phyloP scores from a whole-genome alignment of 805 yeast species.

The Sungouiella blattae region DNA sequence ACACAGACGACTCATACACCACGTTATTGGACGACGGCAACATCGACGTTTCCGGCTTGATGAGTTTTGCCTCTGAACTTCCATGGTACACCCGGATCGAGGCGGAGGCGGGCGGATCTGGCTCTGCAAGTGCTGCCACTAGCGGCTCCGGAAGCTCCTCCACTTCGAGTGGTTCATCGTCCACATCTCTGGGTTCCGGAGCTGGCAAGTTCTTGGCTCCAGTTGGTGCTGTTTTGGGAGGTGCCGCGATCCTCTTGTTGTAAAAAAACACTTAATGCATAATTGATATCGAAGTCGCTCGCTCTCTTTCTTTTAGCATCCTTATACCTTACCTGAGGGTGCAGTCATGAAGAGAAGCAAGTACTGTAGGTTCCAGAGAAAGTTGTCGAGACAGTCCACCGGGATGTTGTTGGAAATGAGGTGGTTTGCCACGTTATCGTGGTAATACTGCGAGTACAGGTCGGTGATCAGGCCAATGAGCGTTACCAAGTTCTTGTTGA shows the following conservation, averaged over 20 bases:
- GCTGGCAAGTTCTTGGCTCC: conserved; percentile 16
- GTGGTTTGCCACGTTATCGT: conserved; percentile 4
- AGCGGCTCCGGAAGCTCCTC: not conserved
- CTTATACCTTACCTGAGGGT: no score
- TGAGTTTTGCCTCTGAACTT: conserved; percentile 30
- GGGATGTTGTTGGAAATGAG: conserved; percentile 24
- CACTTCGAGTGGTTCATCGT: conserved; percentile 1
- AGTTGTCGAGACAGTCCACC: conserved; percentile 36
- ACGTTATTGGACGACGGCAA: conserved; percentile 26
- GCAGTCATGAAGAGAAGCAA: conserved; percentile 33
- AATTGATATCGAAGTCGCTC: conserved; percentile 21
- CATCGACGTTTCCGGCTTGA: conserved; percentile 21
- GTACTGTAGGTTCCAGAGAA: conserved; percentile 39
- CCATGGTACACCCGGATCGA: conserved; percentile 29
- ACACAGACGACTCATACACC: conserved; percentile 44
- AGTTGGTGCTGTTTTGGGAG: conserved; percentile 32
- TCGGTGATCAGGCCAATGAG: conserved; percentile 22
- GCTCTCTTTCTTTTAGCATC: conserved; percentile 26
- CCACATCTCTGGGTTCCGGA: no score
- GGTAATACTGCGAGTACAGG: conserved; percentile 11
- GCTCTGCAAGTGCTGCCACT: conserved; percentile 3
- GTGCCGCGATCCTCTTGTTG: conserved; percentile 31
- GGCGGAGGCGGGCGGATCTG: conserved; percentile 11
- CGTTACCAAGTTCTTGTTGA: conserved; percentile 28
- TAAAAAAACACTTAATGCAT: conserved; percentile 8